phyloP scores from a whole-genome alignment of 176 grass and related monocot genomes.

The Zea luxurians region DNA sequence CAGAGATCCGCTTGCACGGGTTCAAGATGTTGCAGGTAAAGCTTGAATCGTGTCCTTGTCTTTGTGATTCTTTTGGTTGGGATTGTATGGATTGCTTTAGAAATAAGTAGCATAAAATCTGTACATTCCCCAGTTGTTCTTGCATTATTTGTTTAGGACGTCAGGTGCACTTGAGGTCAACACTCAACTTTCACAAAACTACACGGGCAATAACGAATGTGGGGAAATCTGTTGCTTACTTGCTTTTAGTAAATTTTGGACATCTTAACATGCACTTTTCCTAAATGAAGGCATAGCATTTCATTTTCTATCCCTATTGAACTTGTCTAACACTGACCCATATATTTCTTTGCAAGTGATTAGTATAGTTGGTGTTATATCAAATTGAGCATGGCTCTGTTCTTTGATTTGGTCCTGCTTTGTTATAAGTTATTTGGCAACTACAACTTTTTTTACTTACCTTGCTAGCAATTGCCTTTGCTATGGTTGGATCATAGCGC shows the following conservation, averaged over 20 bases:
- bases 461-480: conserved; percentile 6
- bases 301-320: neutral
- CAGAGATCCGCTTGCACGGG: conserved; percentile 83
- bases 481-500: neutral
- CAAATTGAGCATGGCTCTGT: neutral
- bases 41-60: conserved; percentile 20
- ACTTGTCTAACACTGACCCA: neutral
- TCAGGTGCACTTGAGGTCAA: neutral
- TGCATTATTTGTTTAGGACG: neutral
- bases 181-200: conserved; percentile 8
- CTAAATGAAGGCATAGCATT: neutral
- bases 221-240: neutral
- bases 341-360: conserved; percentile 14
- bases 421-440: too few relatives aligned
- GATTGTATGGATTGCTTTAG: conserved; percentile 16
- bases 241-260: conserved; percentile 14
- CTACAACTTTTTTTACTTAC: neutral
- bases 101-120: neutral
- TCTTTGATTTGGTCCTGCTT: conserved; percentile 26
- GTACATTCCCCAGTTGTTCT: neutral
- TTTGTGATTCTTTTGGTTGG: conserved; percentile 28
- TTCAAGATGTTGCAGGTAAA: conserved; percentile 98
- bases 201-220: neutral
- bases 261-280: conserved; percentile 8
- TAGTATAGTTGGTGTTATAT: conserved; percentile 19